Conservation (phyloP, 1,284 basidiomycete species). For the Sanghuangporus sanghuang region DNA sequence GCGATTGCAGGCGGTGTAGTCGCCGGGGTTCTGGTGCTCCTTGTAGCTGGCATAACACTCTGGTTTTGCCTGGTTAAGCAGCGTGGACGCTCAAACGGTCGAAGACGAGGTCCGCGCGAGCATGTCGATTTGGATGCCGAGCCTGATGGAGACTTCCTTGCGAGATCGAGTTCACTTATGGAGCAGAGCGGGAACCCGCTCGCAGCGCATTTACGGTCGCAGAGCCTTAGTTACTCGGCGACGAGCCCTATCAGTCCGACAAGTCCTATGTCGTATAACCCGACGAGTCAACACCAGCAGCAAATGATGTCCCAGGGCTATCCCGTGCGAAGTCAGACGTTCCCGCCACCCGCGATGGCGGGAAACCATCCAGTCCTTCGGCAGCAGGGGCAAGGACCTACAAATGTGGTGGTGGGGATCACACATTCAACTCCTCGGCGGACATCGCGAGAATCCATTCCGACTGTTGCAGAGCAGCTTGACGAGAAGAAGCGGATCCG, state of each 20-base stretch:
- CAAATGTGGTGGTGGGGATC: neutral
- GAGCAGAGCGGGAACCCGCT: neutral
- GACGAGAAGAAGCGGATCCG: constrained; percentile 13
- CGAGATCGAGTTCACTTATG: neutral
- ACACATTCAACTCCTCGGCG: neutral
- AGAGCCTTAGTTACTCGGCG: neutral
- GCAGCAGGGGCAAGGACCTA: neutral
- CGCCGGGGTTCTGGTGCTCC: constrained; percentile 7
- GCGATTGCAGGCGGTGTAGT: constrained; percentile 16
- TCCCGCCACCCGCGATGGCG: neutral
- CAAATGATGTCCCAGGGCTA: neutral
- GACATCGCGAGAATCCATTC: neutral
- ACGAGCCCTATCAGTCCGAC: neutral
- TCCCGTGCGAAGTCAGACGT: neutral
- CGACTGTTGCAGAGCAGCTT: constrained; percentile 12
- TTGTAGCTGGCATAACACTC: neutral
- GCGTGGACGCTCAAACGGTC: neutral
- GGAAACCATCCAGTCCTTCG: neutral
- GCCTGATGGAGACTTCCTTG: neutral
- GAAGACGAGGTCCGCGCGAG: neutral
- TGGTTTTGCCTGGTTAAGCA: constrained; percentile 5
- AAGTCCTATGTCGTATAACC: neutral
- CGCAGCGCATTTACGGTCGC: neutral
- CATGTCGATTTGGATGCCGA: constrained; percentile 7
- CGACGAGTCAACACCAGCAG: neutral